Percentiles rank a stretch among this genome's conserved stretches.
phyloP scores from a whole-genome alignment of 352 stramenopile species.

The Pythium dissimile region DNA sequence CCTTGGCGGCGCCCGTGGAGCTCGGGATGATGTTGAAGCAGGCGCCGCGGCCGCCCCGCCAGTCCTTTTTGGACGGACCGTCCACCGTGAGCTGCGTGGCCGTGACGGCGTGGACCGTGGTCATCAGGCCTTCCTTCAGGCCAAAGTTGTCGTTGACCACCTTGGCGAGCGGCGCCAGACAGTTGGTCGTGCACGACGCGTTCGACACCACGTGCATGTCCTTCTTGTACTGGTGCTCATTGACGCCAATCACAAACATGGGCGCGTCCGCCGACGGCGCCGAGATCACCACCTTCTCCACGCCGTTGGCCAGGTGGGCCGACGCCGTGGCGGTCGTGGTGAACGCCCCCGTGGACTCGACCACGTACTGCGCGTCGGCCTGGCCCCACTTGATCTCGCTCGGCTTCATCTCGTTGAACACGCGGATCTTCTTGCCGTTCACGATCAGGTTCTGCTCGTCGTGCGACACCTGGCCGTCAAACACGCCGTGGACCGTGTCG shows the following conservation, averaged over 20 bases:
- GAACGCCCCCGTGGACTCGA: constrained; percentile 86
- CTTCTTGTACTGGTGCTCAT: constrained; percentile 93
- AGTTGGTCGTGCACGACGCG: constrained; percentile 99
- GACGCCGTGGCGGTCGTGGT: constrained; percentile 89
- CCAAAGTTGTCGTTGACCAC: constrained; percentile 99
- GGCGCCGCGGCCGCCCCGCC: constrained; percentile 94
- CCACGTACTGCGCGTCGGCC: constrained; percentile 92
- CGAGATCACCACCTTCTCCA: constrained; percentile 97
- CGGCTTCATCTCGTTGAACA: constrained; percentile 94
- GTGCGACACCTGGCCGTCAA: constrained; percentile 82
- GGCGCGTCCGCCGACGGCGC: constrained; percentile 97
- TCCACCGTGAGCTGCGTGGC: constrained; percentile 98
- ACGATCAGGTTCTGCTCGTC: constrained; percentile 89
- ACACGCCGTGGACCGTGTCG: constrained; percentile 93
- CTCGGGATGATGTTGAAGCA: constrained; percentile 99
- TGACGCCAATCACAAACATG: constrained; percentile 99
- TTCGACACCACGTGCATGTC: constrained; percentile 97
- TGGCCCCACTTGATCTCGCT: constrained; percentile 92
- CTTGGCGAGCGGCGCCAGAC: constrained; percentile 97
- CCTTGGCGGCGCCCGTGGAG: constrained; percentile 97
- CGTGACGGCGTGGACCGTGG: constrained; percentile 98
- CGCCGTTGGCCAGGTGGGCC: constrained; percentile 91
- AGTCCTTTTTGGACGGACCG: constrained; percentile 98
- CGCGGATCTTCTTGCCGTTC: constrained; percentile 91
- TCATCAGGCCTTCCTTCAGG: constrained; percentile 98